Evolutionary conservation across 164 flowering plant species (phyloP).

Genomic region (Stephania japonica): DNA sequence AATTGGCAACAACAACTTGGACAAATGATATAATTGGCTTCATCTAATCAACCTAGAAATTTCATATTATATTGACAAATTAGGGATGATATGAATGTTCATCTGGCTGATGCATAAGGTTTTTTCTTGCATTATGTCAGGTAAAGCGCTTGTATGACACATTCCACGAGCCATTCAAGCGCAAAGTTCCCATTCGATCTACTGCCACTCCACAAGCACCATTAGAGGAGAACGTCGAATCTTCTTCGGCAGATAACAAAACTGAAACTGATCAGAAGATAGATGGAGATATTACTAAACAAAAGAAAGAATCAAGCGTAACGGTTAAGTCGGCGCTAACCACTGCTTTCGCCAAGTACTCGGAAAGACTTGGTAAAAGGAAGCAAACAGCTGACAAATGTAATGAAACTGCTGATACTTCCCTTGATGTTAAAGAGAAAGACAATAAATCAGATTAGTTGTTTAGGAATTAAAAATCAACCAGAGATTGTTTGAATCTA

Average conservation of each 20-base stretch:
- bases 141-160: constrained; percentile 86
- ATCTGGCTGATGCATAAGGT: neutral
- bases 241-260: constrained; percentile 29
- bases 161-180: constrained; percentile 95
- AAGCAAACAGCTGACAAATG: constrained; percentile 20
- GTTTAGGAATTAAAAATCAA: neutral
- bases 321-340: constrained; percentile 67
- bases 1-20: neutral
- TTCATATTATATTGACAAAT: neutral
- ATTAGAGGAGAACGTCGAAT: constrained; percentile 20
- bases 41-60: neutral
- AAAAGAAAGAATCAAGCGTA: constrained; percentile 37
- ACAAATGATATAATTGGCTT: neutral
- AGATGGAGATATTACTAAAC: constrained; percentile 29
- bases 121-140: constrained; percentile 23
- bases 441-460: neutral
- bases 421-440: constrained; percentile 12
- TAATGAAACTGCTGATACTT: constrained; percentile 21
- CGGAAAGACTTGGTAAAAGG: constrained; percentile 41
- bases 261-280: constrained; percentile 30
- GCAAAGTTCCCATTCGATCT: constrained; percentile 37
- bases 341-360: constrained; percentile 70
- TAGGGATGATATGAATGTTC: neutral
- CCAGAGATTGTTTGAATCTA: neutral
- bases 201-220: constrained; percentile 33